Evolutionary conservation across 1,284 basidiomycete genomes (phyloP).

Genomic region (Trametes sp.): DNA sequence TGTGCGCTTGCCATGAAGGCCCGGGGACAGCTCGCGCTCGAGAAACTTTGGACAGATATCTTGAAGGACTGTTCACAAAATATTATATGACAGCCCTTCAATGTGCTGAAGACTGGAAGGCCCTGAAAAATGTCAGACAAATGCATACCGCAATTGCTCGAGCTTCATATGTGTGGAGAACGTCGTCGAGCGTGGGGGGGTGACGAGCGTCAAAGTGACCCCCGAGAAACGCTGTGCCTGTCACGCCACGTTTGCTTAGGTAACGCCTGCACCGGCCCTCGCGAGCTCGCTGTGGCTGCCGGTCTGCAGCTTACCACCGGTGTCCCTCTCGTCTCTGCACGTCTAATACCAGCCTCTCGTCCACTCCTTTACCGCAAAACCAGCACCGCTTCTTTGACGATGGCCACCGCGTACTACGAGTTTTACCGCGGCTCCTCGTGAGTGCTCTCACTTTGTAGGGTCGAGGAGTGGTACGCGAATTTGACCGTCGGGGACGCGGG

Average conservation of each 20-base stretch:
- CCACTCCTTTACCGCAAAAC: background rate
- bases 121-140: too few species aligned
- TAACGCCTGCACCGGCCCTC: background rate
- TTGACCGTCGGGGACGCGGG: slow-evolving; percentile 12
- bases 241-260: slow-evolving; percentile 7
- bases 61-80: too few species aligned
- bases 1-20: too few species aligned
- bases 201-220: too few species aligned
- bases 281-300: slow-evolving; percentile 6
- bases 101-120: too few species aligned
- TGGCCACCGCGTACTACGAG: slow-evolving; percentile 89
- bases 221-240: background rate
- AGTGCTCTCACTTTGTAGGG: slow-evolving; percentile 44
- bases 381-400: slow-evolving; percentile 44
- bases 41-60: too few species aligned
- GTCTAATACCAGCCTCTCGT: background rate
- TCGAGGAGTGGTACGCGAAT: slow-evolving; percentile 17
- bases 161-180: too few species aligned
- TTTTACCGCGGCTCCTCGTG: slow-evolving; percentile 91
- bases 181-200: too few species aligned
- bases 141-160: too few species aligned
- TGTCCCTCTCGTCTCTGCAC: background rate
- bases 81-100: too few species aligned
- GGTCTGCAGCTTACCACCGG: background rate
- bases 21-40: too few species aligned